phyloP scores from a whole-genome alignment of 1,139 yeast genomes.

The Lodderomyces beijingensis region DNA sequence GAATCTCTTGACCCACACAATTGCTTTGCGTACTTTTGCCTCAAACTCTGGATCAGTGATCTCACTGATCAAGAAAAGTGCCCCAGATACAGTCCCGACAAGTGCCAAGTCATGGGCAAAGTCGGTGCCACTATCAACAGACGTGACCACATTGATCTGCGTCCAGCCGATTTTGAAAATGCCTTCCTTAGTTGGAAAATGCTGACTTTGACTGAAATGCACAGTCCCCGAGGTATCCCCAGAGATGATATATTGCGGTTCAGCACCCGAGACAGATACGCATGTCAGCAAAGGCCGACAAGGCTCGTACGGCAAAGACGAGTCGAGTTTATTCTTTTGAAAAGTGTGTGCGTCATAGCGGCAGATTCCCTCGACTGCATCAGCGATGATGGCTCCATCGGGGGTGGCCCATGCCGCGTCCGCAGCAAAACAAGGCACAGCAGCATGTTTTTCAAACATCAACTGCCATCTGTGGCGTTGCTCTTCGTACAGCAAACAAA shows the following conservation, averaged over 20 bases:
- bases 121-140: no score
- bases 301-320: no score
- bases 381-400: constrained; percentile 4
- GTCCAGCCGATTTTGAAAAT: no score
- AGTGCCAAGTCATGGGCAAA: constrained; percentile 20
- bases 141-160: no score
- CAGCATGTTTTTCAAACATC: background rate
- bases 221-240: background rate
- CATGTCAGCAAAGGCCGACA: constrained; percentile 1
- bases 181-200: no score
- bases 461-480: background rate
- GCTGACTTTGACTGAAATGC: background rate
- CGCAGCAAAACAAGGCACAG: constrained; percentile 5
- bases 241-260: background rate
- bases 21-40: no score
- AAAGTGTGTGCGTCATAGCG: background rate
- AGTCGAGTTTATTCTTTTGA: background rate
- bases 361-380: constrained; percentile 7
- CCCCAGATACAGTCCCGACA: constrained; percentile 37
- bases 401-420: constrained; percentile 3
- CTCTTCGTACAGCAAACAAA: background rate
- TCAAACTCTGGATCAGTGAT: background rate
- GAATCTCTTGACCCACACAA: no score
- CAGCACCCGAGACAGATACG: background rate
- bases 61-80: constrained; percentile 18